These are phyloP conservation scores for Candida pseudofarinosa DNA, from an alignment of 805 yeast genomes.

Conservation along the genomic window DNA sequence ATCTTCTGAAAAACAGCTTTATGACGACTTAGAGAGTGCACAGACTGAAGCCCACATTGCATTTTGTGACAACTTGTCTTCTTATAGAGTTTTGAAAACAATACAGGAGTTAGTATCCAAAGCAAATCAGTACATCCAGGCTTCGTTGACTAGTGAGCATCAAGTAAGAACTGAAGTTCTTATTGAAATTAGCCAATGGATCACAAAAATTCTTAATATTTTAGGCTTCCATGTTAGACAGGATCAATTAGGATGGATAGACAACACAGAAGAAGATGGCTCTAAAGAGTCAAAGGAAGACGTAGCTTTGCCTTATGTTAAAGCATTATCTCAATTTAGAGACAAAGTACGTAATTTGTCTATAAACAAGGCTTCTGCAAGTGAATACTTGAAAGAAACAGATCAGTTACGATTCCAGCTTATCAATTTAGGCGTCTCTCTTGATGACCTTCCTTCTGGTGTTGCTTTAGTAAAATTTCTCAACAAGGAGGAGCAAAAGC, in stretches of 20 bases:
- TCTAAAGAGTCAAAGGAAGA: slow-evolving; percentile 49
- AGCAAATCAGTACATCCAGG: slow-evolving; percentile 66
- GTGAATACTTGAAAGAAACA: slow-evolving; percentile 58
- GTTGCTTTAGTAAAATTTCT: slow-evolving; percentile 84
- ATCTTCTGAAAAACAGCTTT: slow-evolving; percentile 50
- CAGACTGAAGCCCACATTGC: slow-evolving; percentile 66
- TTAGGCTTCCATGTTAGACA: slow-evolving; percentile 72
- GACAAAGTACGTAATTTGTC: slow-evolving; percentile 77
- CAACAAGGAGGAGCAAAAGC: slow-evolving; percentile 62
- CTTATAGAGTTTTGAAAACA: slow-evolving; percentile 67
- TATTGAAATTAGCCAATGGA: slow-evolving; percentile 58
- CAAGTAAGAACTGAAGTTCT: slow-evolving; percentile 64
- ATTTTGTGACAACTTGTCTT: slow-evolving; percentile 83
- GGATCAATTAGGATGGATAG: slow-evolving; percentile 82
- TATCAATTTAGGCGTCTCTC: slow-evolving; percentile 69
- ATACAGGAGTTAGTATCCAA: slow-evolving; percentile 66
- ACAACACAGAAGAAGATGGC: slow-evolving; percentile 16
- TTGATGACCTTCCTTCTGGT: slow-evolving; percentile 83
- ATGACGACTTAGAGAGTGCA: slow-evolving; percentile 45
- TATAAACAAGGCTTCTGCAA: slow-evolving; percentile 51
- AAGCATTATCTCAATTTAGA: slow-evolving; percentile 72
- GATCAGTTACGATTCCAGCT: slow-evolving; percentile 73
- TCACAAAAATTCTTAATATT: slow-evolving; percentile 64
- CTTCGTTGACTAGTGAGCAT: slow-evolving; percentile 35
- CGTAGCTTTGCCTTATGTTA: slow-evolving; percentile 71